A percentile compares a stretch with the other conserved stretches of the same genome.
Evolutionary conservation across 805 yeast species (phyloP).

Genomic region (Myxozyma kluyveri): DNA sequence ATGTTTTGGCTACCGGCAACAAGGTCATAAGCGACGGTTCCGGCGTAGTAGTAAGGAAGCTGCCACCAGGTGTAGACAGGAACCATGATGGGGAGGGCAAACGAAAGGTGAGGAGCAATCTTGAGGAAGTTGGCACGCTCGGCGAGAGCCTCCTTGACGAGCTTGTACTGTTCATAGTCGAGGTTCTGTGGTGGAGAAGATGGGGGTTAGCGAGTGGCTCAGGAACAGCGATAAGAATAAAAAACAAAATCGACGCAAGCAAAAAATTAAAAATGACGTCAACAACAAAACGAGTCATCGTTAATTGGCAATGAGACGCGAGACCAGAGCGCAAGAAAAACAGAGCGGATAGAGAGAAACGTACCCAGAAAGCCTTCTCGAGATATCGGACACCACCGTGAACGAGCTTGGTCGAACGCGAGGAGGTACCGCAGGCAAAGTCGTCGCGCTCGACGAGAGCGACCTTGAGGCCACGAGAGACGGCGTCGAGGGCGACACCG

Average conservation of each 20-base stretch:
- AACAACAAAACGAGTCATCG: neutral
- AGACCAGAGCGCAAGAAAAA: neutral
- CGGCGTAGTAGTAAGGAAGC: conserved; percentile 87
- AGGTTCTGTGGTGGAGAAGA: conserved; percentile 46
- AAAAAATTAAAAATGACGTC: too few species aligned
- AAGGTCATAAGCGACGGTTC: conserved; percentile 87
- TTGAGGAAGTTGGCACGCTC: conserved; percentile 82
- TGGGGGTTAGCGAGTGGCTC: neutral
- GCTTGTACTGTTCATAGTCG: conserved; percentile 82
- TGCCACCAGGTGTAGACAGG: conserved; percentile 98
- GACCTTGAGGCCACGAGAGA: conserved; percentile 84
- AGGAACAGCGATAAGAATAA: too few species aligned
- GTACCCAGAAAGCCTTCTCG: conserved; percentile 81
- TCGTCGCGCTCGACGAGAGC: conserved; percentile 83
- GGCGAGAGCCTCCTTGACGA: conserved; percentile 83
- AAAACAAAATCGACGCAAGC: too few species aligned
- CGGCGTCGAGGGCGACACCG: conserved; percentile 89
- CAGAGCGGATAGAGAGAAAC: neutral
- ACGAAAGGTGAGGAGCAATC: conserved; percentile 88
- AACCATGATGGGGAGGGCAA: conserved; percentile 85
- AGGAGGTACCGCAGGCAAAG: conserved; percentile 89
- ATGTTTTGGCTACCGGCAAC: conserved; percentile 86
- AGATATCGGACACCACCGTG: conserved; percentile 96
- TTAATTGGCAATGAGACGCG: neutral
- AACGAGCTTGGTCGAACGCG: conserved; percentile 92